These are phyloP conservation scores for Microdochium trichocladiopsis DNA, from an alignment of 2,329 filamentous ascomycete genomes.

Conservation along the genomic window DNA sequence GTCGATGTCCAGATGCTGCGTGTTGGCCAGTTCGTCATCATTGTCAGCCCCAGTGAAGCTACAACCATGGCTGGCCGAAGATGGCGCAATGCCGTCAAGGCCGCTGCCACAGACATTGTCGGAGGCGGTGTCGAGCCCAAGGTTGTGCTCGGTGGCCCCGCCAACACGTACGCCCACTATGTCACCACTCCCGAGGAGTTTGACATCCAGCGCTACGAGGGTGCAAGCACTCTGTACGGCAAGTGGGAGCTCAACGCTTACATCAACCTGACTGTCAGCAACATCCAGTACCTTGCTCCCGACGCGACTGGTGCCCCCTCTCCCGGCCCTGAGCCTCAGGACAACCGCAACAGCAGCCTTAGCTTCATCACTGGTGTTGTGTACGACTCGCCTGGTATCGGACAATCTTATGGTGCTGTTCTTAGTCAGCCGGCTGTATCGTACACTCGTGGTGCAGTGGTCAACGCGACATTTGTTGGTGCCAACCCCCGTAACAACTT, in stretches of 20 bases:
- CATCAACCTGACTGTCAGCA: conserved; percentile 74
- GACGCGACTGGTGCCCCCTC: conserved; percentile 33
- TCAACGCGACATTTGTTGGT: conserved; percentile 68
- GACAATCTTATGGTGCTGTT: conserved; percentile 65
- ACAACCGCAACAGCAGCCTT: conserved; percentile 69
- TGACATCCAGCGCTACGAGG: conserved; percentile 81
- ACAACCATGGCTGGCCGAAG: conserved; percentile 87
- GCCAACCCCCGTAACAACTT: conserved; percentile 90
- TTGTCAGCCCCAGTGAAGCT: conserved; percentile 80
- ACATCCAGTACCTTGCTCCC: conserved; percentile 58
- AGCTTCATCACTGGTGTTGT: conserved; percentile 78
- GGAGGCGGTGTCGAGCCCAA: conserved; percentile 43
- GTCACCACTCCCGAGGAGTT: conserved; percentile 77
- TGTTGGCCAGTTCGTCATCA: conserved; percentile 75
- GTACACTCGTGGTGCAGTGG: conserved; percentile 53
- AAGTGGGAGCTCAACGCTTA: conserved; percentile 77
- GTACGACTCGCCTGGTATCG: conserved; percentile 59
- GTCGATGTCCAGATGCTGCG: conserved; percentile 80
- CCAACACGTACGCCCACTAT: conserved; percentile 84
- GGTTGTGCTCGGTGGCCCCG: conserved; percentile 78
- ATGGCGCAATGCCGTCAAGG: conserved; percentile 67
- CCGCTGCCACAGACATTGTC: conserved; percentile 34
- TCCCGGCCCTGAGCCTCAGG: conserved; percentile 61
- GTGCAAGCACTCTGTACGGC: conserved; percentile 86
- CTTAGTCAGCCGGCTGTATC: conserved; percentile 41